Conservation (phyloP, 495 filamentous ascomycete genomes). For the Evernia prunastri region DNA sequence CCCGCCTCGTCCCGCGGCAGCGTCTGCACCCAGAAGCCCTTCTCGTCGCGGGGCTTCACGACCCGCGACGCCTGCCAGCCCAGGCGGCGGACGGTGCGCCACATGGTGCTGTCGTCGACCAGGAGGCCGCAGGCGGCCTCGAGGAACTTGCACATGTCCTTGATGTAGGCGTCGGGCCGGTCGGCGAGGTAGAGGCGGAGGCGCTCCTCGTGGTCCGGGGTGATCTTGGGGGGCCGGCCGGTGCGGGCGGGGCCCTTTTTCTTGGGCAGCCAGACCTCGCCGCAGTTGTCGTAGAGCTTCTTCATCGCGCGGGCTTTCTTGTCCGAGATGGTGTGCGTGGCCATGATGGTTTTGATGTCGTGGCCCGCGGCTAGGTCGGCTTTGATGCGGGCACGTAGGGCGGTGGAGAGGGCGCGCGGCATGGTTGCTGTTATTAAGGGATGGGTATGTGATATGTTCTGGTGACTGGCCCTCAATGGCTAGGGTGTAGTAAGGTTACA, state of each 20-base stretch:
- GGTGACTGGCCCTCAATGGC: too few relatives aligned
- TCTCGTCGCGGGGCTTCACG: slow-evolving; percentile 11
- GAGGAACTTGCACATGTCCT: slow-evolving; percentile 22
- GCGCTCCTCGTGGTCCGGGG: slow-evolving; percentile 13
- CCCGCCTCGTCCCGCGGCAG: slow-evolving; percentile 20
- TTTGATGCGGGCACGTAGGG: slow-evolving; percentile 20
- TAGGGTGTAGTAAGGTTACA: too few relatives aligned
- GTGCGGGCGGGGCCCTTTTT: slow-evolving; percentile 1
- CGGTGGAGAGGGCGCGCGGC: slow-evolving; percentile 17
- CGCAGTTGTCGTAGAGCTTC: slow-evolving; percentile 18
- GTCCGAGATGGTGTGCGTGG: slow-evolving; percentile 12
- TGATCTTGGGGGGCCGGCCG: slow-evolving; percentile 21
- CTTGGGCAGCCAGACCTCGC: slow-evolving; percentile 19
- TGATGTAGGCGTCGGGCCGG: slow-evolving; percentile 22
- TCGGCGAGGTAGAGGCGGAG: slow-evolving; percentile 18
- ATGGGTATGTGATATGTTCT: too few relatives aligned
- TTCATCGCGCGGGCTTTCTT: slow-evolving; percentile 21
- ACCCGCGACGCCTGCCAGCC: slow-evolving; percentile 7
- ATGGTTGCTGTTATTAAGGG: slow-evolving; percentile 7
- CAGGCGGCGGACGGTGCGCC: not conserved
- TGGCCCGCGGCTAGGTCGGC: slow-evolving; percentile 12
- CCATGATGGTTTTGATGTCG: slow-evolving; percentile 8
- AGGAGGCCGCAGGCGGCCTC: slow-evolving; percentile 11
- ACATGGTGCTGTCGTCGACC: slow-evolving; percentile 16
- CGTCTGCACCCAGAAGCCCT: slow-evolving; percentile 14